Base-by-base conservation (phyloP, 768 basidiomycete genomes). In the Calocybe gangraenosa region DNA sequence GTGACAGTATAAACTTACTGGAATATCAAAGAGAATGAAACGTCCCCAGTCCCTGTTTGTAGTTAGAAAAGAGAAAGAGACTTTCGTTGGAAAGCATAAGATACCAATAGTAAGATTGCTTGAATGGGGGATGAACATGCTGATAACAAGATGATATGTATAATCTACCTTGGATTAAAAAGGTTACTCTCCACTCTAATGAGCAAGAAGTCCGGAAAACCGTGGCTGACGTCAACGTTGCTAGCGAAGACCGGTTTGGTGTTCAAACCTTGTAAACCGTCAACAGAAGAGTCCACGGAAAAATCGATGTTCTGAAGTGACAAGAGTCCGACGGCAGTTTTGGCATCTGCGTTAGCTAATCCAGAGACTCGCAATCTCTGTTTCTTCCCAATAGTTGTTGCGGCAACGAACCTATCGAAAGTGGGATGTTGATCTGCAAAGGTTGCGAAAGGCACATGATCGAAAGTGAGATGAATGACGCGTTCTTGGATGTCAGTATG, bases 291-390 rank as follows among this genome's bases (percentile, higher is more conserved):
- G 37, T 74, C 64, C 8, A 86, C 80, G 0, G 73, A 68, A 55
- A 86, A 87, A 8, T 61, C 62, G 40, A 87, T 84, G 47, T 67
- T 73, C 11, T 63, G 68, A 15, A 87, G 63, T 19, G 71, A 71
- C 35, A 87, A 62, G n/a, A 75, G 53, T 3, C 85, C 85, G 43
- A 87, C 74, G 10, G 81, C 84, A 2, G 84, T 87, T 9, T 68
- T 65, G 2, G 82, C 82, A 39, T 77, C 76, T 2, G 76, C 75
- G 47, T 75, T 73, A 4, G 75, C 75, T 52, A 66, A 58, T 7
- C 84, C 84, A 7, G 74, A 76, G 3, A 87, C 63, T 4, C 62
- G 61, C 40, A 87, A 60, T 0, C 68, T 72, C 50, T 78, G 65
- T 9, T 52, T 60, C 40, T 57, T 60, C 13, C 73, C 74, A 21